A percentile compares a stretch with the other conserved stretches of the same genome.
Evolutionary conservation across 1,284 basidiomycete species (phyloP).

Genomic region (Rugosomyces carneus): DNA sequence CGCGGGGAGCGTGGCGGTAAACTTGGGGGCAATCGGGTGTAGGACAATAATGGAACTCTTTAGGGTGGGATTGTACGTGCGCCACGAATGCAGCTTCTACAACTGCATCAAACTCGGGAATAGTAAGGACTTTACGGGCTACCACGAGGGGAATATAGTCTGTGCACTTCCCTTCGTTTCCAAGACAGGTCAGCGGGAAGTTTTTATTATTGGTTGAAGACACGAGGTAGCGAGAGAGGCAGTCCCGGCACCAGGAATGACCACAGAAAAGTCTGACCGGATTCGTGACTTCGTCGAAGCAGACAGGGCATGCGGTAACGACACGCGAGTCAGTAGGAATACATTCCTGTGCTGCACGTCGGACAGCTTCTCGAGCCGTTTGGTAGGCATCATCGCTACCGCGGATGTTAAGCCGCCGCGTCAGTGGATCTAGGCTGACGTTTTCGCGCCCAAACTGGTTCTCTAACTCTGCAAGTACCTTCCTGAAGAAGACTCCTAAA

Average conservation of each 20-base stretch:
- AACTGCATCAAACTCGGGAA: constrained; percentile 46
- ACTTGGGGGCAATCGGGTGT: constrained; percentile 69
- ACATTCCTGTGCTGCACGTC: constrained; percentile 16
- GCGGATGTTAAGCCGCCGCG: constrained; percentile 27
- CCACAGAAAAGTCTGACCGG: constrained; percentile 54
- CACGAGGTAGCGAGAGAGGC: constrained; percentile 49
- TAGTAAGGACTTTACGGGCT: constrained; percentile 43
- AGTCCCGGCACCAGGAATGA: constrained; percentile 59
- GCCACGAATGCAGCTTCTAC: constrained; percentile 50
- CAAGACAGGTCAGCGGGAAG: constrained; percentile 69
- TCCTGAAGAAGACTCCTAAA: constrained; percentile 38
- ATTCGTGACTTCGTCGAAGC: constrained; percentile 45
- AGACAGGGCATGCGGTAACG: constrained; percentile 48
- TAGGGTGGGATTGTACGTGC: constrained; percentile 47
- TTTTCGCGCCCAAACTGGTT: constrained; percentile 33
- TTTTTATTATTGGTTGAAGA: constrained; percentile 48
- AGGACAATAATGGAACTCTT: constrained; percentile 66
- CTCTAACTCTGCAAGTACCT: constrained; percentile 29
- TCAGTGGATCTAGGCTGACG: constrained; percentile 30
- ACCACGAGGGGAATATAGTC: constrained; percentile 44
- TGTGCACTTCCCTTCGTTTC: constrained; percentile 48
- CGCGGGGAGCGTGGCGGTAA: constrained; percentile 47
- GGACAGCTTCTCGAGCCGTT: constrained; percentile 19
- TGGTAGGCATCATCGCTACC: constrained; percentile 24
- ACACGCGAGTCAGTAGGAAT: constrained; percentile 10